These are phyloP conservation scores for Paraleonurus japonicus DNA, from an alignment of 257 asterid genomes.

Conservation along the genomic window DNA sequence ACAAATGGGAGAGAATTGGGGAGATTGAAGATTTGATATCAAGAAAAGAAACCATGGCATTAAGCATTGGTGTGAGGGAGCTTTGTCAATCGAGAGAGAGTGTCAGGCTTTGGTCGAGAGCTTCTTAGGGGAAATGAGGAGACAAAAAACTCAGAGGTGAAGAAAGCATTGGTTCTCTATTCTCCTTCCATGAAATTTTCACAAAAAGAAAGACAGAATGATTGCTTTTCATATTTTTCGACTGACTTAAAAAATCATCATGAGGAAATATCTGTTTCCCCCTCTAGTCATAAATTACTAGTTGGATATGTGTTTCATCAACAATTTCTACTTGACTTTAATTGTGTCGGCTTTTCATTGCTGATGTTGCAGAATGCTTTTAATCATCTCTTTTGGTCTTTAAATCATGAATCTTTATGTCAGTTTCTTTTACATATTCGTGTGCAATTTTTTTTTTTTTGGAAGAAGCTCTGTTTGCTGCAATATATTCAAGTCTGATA, in stretches of 20 bases:
- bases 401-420: slow-evolving; percentile 10
- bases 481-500: slow-evolving; percentile 8
- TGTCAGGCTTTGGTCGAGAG: slow-evolving; percentile 65
- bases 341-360: background rate
- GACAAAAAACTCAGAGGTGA: slow-evolving; percentile 44
- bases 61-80: slow-evolving; percentile 88
- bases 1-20: slow-evolving; percentile 56
- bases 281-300: background rate
- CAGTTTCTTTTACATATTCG: background rate
- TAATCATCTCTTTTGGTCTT: background rate
- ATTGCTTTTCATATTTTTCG: background rate
- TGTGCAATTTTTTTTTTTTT: background rate
- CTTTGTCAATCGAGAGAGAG: slow-evolving; percentile 78
- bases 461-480: slow-evolving; percentile 2
- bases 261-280: background rate
- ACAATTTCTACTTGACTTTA: background rate
- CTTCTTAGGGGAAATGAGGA: slow-evolving; percentile 51
- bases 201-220: background rate
- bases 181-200: background rate
- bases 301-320: background rate
- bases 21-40: slow-evolving; percentile 72
- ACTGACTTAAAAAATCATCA: background rate
- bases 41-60: slow-evolving; percentile 63
- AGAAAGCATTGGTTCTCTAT: background rate
- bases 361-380: slow-evolving; percentile 20